A percentile compares a stretch with the other conserved stretches of the same genome.
Evolutionary conservation across 2,329 filamentous ascomycete species (phyloP).

Genomic region (Westerdykella aurantiaca): DNA sequence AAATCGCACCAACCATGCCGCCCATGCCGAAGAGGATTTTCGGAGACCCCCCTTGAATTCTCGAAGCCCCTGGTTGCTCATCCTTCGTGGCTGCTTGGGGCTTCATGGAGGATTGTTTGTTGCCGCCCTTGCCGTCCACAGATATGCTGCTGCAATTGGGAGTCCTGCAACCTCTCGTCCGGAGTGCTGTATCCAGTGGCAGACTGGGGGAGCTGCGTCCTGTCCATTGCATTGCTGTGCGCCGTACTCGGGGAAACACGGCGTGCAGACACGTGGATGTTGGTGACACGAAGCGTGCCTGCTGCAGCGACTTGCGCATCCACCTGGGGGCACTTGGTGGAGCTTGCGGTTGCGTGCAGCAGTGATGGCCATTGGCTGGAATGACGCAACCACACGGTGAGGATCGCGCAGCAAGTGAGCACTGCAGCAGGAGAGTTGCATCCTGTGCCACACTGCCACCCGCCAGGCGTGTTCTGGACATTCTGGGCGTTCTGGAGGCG

Average conservation of each 20-base stretch:
- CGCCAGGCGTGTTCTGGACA: no score
- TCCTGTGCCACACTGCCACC: no score
- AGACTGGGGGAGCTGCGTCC: background rate
- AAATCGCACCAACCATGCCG: conserved; percentile 21
- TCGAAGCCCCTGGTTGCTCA: conserved; percentile 17
- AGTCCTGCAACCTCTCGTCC: conserved; percentile 3
- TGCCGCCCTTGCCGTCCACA: background rate
- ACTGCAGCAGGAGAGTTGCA: no score
- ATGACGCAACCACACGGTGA: background rate
- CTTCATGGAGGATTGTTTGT: background rate
- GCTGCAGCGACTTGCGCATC: conserved; percentile 3
- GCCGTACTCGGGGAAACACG: conserved; percentile 1
- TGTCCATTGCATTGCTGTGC: conserved; percentile 2
- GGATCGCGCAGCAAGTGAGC: background rate
- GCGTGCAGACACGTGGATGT: conserved; percentile 15
- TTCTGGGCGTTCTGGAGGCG: background rate
- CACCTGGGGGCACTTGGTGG: no score
- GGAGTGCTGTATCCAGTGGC: background rate
- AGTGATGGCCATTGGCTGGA: background rate
- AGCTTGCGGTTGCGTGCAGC: background rate
- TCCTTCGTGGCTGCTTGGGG: conserved; percentile 6
- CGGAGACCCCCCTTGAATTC: conserved; percentile 3
- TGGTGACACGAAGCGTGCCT: conserved; percentile 11
- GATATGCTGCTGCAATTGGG: background rate
- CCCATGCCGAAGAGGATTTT: conserved; percentile 23